Percentiles rank a stretch among this genome's conserved stretches.
phyloP scores from a whole-genome alignment of 345 rosid species.

The Gossypioides kirkii region DNA sequence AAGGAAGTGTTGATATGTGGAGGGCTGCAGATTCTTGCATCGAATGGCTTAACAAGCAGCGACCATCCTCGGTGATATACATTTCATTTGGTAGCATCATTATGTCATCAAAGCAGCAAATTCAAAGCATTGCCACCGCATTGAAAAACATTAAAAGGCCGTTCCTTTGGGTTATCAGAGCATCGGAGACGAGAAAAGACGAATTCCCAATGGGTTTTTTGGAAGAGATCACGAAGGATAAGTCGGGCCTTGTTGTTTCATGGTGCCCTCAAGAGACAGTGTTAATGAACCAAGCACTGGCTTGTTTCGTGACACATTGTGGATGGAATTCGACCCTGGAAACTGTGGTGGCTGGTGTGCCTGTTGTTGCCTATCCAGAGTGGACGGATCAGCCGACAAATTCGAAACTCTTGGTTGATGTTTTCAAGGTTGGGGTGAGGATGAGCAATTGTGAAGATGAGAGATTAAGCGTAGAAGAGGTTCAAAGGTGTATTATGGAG shows the following conservation, averaged over 20 bases:
- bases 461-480: conserved; percentile 25
- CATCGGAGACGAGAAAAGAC: neutral
- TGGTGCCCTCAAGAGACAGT: conserved; percentile 57
- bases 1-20: conserved; percentile 31
- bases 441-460: conserved; percentile 30
- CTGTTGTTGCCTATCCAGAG: conserved; percentile 43
- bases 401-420: conserved; percentile 41
- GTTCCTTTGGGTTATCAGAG: conserved; percentile 58
- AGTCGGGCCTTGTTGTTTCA: conserved; percentile 31
- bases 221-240: conserved; percentile 27
- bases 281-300: conserved; percentile 32
- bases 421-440: conserved; percentile 40
- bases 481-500: conserved; percentile 42
- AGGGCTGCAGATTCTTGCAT: conserved; percentile 35
- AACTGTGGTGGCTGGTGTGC: conserved; percentile 42
- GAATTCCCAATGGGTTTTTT: conserved; percentile 19
- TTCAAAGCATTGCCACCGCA: conserved; percentile 37
- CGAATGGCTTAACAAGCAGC: conserved; percentile 51
- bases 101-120: conserved; percentile 25
- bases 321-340: conserved; percentile 64
- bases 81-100: conserved; percentile 56
- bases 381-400: conserved; percentile 45
- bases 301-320: conserved; percentile 53
- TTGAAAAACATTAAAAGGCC: conserved; percentile 28
- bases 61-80: conserved; percentile 45